Conservation (phyloP, 2,329 filamentous ascomycete species). For the Claviceps fusiformis region DNA sequence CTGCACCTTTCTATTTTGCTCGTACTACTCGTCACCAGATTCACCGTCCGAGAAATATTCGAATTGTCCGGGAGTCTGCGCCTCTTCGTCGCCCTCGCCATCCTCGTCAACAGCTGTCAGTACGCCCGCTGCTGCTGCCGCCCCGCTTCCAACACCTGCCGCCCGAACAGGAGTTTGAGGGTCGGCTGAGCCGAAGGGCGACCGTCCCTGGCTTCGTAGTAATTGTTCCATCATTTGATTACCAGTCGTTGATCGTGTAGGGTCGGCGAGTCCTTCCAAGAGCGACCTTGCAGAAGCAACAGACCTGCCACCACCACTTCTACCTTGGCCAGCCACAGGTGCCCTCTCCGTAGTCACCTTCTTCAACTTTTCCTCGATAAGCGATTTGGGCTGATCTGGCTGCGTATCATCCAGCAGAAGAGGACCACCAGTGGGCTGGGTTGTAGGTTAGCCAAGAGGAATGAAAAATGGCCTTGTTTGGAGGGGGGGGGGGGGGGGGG, state of each 20-base stretch:
- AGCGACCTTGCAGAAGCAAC: conserved; percentile 16
- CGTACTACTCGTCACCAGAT: conserved; percentile 17
- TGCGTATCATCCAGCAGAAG: conserved; percentile 79
- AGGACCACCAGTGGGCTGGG: conserved; percentile 73
- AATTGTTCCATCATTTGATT: conserved; percentile 28
- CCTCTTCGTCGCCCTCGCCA: conserved; percentile 59
- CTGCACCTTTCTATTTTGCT: conserved; percentile 9
- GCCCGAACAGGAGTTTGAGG: conserved; percentile 24
- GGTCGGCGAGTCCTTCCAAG: conserved; percentile 23
- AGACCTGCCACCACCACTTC: conserved; percentile 18
- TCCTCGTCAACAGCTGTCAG: conserved; percentile 83
- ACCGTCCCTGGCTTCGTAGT: conserved; percentile 25
- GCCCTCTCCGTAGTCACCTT: conserved; percentile 55
- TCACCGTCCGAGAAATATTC: conserved; percentile 64
- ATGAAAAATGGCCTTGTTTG: no score
- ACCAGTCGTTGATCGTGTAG: conserved; percentile 17
- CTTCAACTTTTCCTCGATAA: conserved; percentile 87
- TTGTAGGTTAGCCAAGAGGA: not conserved
- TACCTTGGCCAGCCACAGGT: conserved; percentile 34
- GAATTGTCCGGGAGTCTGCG: conserved; percentile 56
- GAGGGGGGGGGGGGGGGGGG: not conserved
- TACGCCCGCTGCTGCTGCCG: conserved; percentile 63
- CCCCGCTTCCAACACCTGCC: conserved; percentile 34
- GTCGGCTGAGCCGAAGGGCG: conserved; percentile 17
- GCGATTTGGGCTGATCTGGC: conserved; percentile 61